A percentile compares a stretch with the other conserved stretches of the same genome.
Evolutionary conservation across 2,329 filamentous ascomycete species (phyloP).

Genomic region (Cladosporium sp.): DNA sequence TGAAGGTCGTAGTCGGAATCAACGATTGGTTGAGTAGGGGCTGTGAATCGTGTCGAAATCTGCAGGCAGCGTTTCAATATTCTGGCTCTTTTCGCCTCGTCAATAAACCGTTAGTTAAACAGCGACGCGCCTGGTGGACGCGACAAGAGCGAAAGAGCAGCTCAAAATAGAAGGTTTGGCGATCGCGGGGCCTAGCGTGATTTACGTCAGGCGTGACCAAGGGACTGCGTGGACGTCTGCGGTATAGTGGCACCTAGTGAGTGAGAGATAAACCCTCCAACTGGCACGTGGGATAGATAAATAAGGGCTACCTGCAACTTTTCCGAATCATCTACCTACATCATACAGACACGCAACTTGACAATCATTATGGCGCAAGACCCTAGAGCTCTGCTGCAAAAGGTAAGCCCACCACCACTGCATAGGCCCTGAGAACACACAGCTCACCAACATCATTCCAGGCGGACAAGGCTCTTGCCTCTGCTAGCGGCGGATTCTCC

Average conservation of each 20-base stretch:
- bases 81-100: too few relatives aligned
- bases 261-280: too few relatives aligned
- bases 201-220: background rate
- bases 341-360: background rate
- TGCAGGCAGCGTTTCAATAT: too few relatives aligned
- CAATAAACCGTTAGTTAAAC: too few relatives aligned
- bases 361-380: conserved; percentile 41
- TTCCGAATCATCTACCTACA: background rate
- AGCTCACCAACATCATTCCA: conserved; percentile 35
- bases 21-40: too few relatives aligned
- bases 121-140: too few relatives aligned
- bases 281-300: too few relatives aligned
- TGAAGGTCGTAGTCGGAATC: too few relatives aligned
- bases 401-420: conserved; percentile 47
- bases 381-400: conserved; percentile 71
- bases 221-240: background rate
- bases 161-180: background rate
- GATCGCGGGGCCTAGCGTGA: background rate
- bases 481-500: conserved; percentile 76
- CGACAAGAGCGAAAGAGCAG: background rate
- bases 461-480: conserved; percentile 78
- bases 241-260: too few relatives aligned
- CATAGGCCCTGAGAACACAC: background rate
- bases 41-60: too few relatives aligned
- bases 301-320: too few relatives aligned